Evolutionary conservation across 352 stramenopile species (phyloP), one percentile per base, ranked within the genome.

Genomic region (Aphanomyces astaci): DNA sequence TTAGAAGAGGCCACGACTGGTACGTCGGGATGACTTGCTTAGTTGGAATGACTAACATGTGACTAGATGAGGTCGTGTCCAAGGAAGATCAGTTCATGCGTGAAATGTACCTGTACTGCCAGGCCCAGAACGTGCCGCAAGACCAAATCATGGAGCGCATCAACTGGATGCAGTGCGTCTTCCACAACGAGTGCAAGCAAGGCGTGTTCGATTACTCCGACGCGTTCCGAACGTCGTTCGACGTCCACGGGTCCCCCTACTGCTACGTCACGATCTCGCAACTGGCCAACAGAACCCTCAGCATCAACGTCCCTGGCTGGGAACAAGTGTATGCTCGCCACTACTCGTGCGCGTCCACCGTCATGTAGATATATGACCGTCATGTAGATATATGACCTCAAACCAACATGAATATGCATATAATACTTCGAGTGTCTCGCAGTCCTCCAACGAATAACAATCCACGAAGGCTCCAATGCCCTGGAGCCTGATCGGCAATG

Each of bases 111-210:
- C 24, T 17, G 28, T 33, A 17, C 39, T 32, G 5, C 51, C 1
- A 59, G 9, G 9, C 25, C 32, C 13, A 59, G 24, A 11, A 3
- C 51, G 24, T 59, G 24, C 19, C 51, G 24, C 24, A 27, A 28
- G n/a, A 39, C 5, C 13, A 59, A n/a, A 27, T 59, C 24, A 36
- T 32, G 25, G 19, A 82, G 7, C 76, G 93, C 55, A 82, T 94
- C 32, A 82, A 93, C 71, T 92, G 91, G 70, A 72, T 82, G 32
- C 65, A 71, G 56, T 89, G 81, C 36, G 69, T 78, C 27, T 75
- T 85, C 67, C 75, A 78, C 52, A 71, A 79, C 30, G 79, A 87
- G 57, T 89, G 81, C 46, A 48, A 82, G 0, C 76, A 75, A 2
- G 75, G 73, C 4, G 76, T 86, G 1, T n/a, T 55, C 1, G 81